phyloP scores from a whole-genome alignment of 768 basidiomycete genomes.

The Boletus rubescentipes region DNA sequence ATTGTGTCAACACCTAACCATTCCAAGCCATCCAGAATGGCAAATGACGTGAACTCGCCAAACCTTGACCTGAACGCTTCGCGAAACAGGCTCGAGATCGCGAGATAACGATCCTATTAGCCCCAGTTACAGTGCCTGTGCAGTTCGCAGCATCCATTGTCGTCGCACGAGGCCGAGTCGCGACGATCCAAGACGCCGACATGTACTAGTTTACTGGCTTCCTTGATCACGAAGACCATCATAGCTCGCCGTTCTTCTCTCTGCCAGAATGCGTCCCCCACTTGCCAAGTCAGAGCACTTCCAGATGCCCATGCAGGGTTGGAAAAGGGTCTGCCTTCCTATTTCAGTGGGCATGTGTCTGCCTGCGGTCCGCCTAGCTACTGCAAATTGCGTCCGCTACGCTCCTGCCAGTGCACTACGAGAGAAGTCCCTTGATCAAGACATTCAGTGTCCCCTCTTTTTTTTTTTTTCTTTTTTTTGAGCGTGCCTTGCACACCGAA shows the following conservation, averaged over 20 bases:
- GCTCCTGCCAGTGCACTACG: slow-evolving; percentile 19
- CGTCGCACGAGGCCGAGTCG: slow-evolving; percentile 13
- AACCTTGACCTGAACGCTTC: slow-evolving; percentile 14
- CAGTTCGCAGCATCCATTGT: slow-evolving; percentile 6
- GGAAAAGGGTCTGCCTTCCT: slow-evolving; percentile 24
- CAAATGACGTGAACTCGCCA: slow-evolving; percentile 27
- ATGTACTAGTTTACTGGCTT: background rate
- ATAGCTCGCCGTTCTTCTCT: slow-evolving; percentile 19
- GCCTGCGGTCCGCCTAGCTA: slow-evolving; percentile 28
- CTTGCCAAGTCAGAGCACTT: slow-evolving; percentile 16
- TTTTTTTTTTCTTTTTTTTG: slow-evolving; percentile 4
- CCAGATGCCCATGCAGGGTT: slow-evolving; percentile 23
- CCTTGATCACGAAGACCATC: slow-evolving; percentile 22
- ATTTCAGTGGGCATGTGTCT: slow-evolving; percentile 25
- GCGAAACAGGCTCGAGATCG: slow-evolving; percentile 26
- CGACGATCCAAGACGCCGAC: slow-evolving; percentile 27
- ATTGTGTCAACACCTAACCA: slow-evolving; percentile 7
- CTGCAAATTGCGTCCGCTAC: slow-evolving; percentile 27
- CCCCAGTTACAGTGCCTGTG: background rate
- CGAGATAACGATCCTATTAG: slow-evolving; percentile 30
- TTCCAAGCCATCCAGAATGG: slow-evolving; percentile 15
- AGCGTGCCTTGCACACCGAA: slow-evolving; percentile 22
- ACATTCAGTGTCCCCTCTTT: slow-evolving; percentile 10
- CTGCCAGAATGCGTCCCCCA: slow-evolving; percentile 8
- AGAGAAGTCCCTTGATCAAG: slow-evolving; percentile 16